Conservation (phyloP, 768 basidiomycete species). For the Sistotremastrum suecicum region DNA sequence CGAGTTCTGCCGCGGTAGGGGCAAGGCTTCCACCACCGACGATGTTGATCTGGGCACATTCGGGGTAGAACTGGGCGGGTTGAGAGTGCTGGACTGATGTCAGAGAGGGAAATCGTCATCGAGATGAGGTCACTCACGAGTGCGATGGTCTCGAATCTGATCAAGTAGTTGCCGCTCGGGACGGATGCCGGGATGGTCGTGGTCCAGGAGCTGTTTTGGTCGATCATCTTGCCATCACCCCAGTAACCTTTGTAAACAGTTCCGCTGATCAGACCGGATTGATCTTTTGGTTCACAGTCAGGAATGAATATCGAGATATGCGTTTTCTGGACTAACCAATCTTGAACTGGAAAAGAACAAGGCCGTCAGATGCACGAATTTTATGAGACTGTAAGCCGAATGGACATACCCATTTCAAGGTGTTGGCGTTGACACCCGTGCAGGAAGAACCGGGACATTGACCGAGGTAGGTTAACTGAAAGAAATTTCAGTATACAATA, state of each 20-base stretch:
- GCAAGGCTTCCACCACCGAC: slow-evolving; percentile 5
- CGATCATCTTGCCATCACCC: slow-evolving; percentile 7
- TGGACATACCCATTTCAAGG: slow-evolving; percentile 4
- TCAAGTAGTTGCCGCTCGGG: slow-evolving; percentile 6
- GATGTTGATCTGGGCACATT: slow-evolving; percentile 6
- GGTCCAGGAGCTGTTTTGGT: slow-evolving; percentile 6
- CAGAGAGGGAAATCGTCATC: slow-evolving; percentile 4
- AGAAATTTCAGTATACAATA: neutral
- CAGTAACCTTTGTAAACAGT: slow-evolving; percentile 6
- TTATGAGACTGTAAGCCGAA: neutral
- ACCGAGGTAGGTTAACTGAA: slow-evolving; percentile 5
- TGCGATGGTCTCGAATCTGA: slow-evolving; percentile 9
- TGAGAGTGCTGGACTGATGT: slow-evolving; percentile 8
- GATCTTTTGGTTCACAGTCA: slow-evolving; percentile 1
- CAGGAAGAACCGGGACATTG: slow-evolving; percentile 5
- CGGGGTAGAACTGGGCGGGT: neutral
- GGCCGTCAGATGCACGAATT: neutral
- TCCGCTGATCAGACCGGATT: slow-evolving; percentile 9
- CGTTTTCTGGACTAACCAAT: slow-evolving; percentile 1
- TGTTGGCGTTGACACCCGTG: slow-evolving; percentile 6
- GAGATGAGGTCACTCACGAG: slow-evolving; percentile 6
- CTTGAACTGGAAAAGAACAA: slow-evolving; percentile 7
- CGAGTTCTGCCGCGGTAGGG: slow-evolving; percentile 4
- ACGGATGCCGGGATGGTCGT: slow-evolving; percentile 5
- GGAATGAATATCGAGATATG: too few relatives aligned